These are phyloP conservation scores for Calvatia gigantea DNA, from an alignment of 768 basidiomycete species.

Conservation along the genomic window DNA sequence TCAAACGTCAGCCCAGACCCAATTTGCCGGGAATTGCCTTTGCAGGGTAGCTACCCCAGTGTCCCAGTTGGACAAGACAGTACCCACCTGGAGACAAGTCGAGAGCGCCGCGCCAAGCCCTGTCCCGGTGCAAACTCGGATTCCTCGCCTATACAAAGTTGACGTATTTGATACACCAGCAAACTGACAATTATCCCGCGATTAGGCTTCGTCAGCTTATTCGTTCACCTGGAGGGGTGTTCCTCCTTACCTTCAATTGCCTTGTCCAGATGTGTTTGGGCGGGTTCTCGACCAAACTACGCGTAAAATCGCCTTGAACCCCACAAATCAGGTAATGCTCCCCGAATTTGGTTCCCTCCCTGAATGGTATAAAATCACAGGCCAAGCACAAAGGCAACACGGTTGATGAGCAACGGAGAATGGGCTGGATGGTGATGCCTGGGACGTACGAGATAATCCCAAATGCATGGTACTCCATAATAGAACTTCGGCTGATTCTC, in stretches of 20 bases:
- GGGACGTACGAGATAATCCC: conserved; percentile 71
- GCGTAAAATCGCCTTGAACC: conserved; percentile 83
- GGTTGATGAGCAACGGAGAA: background rate
- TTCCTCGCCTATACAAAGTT: conserved; percentile 70
- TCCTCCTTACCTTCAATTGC: conserved; percentile 62
- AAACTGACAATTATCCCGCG: conserved; percentile 38
- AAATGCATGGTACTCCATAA: conserved; percentile 85
- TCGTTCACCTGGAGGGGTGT: background rate
- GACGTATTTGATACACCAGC: conserved; percentile 84
- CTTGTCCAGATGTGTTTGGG: conserved; percentile 76
- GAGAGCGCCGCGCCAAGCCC: conserved; percentile 81
- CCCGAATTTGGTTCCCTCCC: conserved; percentile 68
- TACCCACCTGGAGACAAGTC: conserved; percentile 73
- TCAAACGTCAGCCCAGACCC: background rate
- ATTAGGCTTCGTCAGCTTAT: background rate
- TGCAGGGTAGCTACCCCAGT: background rate
- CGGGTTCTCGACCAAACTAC: conserved; percentile 66
- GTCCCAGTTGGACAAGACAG: background rate
- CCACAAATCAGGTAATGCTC: conserved; percentile 84
- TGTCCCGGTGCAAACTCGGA: conserved; percentile 83
- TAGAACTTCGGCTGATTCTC: conserved; percentile 70
- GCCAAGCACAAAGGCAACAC: background rate
- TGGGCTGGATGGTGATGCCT: background rate
- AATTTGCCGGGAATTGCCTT: background rate
- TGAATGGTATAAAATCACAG: conserved; percentile 22